These are phyloP conservation scores for Aspergillus proliferans DNA, from an alignment of 2,329 filamentous ascomycete species.

Conservation along the genomic window DNA sequence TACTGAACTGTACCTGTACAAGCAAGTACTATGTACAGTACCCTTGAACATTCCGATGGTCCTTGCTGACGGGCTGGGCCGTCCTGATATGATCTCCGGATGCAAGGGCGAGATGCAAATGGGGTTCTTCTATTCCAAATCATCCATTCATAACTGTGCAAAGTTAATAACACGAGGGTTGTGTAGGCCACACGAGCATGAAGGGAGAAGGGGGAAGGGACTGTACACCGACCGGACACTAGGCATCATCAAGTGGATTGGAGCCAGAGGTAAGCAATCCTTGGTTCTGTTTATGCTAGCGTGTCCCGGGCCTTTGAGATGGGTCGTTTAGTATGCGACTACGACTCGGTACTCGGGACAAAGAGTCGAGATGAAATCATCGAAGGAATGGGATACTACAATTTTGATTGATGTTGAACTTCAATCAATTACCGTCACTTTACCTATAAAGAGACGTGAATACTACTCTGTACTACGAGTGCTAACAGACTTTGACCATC, in stretches of 20 bases:
- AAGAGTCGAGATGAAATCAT: too few species aligned
- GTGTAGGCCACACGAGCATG: too few species aligned
- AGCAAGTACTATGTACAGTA: not conserved
- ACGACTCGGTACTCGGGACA: too few species aligned
- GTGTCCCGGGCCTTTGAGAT: not conserved
- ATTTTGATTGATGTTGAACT: too few species aligned
- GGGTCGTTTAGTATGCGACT: not conserved
- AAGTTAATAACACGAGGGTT: too few species aligned
- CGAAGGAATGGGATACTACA: too few species aligned
- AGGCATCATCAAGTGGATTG: not conserved
- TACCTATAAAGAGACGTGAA: too few species aligned
- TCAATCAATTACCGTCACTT: too few species aligned
- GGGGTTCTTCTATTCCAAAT: not conserved
- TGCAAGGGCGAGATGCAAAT: constrained; percentile 7
- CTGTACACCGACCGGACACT: not conserved
- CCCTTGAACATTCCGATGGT: not conserved
- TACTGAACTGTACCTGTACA: not conserved
- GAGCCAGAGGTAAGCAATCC: not conserved
- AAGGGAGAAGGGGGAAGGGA: too few species aligned
- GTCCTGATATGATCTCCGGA: constrained; percentile 3
- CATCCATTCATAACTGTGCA: not conserved
- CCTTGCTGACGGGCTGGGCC: constrained; percentile 13
- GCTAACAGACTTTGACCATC: constrained; percentile 10
- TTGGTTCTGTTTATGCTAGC: not conserved
- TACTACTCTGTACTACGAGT: too few species aligned